Evolutionary conservation across 805 yeast species (phyloP), one percentile per base, ranked within the genome.

Genomic region (Wickerhamia fluorescens): DNA sequence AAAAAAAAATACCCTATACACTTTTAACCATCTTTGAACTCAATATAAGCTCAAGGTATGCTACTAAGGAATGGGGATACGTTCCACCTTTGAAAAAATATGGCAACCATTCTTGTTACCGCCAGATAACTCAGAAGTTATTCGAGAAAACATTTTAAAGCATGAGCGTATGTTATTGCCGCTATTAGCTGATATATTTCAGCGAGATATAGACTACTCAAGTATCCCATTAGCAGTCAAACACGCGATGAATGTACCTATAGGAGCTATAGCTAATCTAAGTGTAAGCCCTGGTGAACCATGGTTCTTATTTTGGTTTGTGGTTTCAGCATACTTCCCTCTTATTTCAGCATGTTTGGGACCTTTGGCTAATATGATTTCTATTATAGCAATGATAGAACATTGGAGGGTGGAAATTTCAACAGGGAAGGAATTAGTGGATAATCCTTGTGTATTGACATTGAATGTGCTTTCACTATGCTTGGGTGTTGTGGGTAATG

Each of bases 331-430:
- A 3, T 76, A 77, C 40, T 68, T 84, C 38, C 95, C 95, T 0
- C 66, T 85, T 15, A 48, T 79, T 6, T 76, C 88, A 1, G 86
- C 89, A 4, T 81, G 89, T 40, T 44, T 78, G 20, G 94, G 92
- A 0, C 94, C 95, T 0, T 42, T 85, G 16, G 77, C 89, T 5
- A 83, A 83, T 41, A 69, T 82, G 66, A 66, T 76, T 23, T 79
- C 89, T 0, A 61, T 82, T 4, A 75, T 81, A 2, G 84, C 88
- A 5, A 63, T 83, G 10, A 74, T 77, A 0, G 78, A 80, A 33
- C 63, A 68, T 27, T 85, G 95, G 95, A 51, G 78, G 29, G 25
- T 45, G 4, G 47, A 51, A 14, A 46, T 39, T 3, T 38, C 37
- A 4, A 38, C 49, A 1, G 53, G 56, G 0, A 23, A 35, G 1